Base-by-base conservation (phyloP, 2,329 filamentous ascomycete species). In the Rutstroemia sydowiana region DNA sequence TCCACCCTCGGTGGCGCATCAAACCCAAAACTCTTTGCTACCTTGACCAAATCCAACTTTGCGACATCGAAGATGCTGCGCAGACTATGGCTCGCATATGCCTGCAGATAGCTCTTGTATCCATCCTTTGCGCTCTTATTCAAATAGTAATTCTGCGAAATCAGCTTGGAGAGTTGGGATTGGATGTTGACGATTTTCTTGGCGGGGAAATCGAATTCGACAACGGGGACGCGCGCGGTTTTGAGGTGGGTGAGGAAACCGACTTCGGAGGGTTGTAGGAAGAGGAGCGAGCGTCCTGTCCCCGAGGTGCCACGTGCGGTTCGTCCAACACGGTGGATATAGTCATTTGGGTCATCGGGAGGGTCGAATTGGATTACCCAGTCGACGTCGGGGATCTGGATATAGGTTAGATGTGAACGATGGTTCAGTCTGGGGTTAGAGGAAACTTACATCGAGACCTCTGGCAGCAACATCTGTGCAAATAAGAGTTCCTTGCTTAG, bases 331-430 rank as follows among this genome's bases (percentile, higher is more conserved):
- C 93, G 87, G 75, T 98, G 93, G 63, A 95, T 95, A 71, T 97
- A 95, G 68, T 93, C 87, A 61, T 86, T 78, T 20, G 88, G 87
- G 67, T 95, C 88, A 75, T 95, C 90, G 3, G 91, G 90, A 10
- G 91, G 92, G 62, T 96, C 93, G 64, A 95, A 95, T 70, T 97
- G 91, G 56, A 96, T 83, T 61, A 96, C 95, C 84, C 88, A 97
- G 73, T 97, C 92, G 40, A 97, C 92, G 20, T 88, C 85, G 0
- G 92, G 92, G 58, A 97, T 96, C 79, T 85, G 18, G 6, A 8
- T 1, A 11, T 32, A 20, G 1, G 14, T 42, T 48, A 39, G 42
- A 37, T 18, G 13, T 40, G 37, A 32, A 48, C 5, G 3, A 42
- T 37, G n/a, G 34, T 16, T 21, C 7, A 49, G 32, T 48, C 40